Base-by-base conservation (phyloP, 73 alveolate species). In the Uronychia binucleata region DNA sequence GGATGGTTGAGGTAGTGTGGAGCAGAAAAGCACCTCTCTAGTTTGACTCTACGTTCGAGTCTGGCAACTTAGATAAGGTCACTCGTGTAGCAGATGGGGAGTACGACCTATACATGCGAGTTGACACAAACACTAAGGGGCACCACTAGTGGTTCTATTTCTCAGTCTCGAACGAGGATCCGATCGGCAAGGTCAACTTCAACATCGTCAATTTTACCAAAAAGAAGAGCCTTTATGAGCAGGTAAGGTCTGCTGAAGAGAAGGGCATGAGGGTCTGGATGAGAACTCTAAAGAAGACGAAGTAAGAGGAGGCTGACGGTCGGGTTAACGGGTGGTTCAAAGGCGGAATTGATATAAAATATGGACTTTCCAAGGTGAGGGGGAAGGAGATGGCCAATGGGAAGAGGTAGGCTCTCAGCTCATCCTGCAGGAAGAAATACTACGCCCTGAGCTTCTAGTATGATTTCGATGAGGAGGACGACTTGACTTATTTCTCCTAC, bases 141-240 rank as follows among this genome's bases (percentile, higher is more conserved):
- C 95, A 94, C 84, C 88, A 94, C 34, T 93, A 94, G 89, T 96
- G 99, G 97, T 96, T 90, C 85, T 94, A 91, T 86, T 96, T 96
- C 85, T 74, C 89, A 33, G 90, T 96, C 31, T 35, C 74, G 30
- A 94, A 94, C 27, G 89, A 80, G 29, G 81, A 84, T 67, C 77
- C 78, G 31, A 88, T 80, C 30, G 88, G 92, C 76, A 83, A 76
- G 78, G 93, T 96, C 32, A 96, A 95, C 59, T 80, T 96, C 58
- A 93, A 91, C 88, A 87, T 96, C 1, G 95, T 95, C 75, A 96
- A 96, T 87, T 92, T 96, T 46, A 91, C 94, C 77, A 94, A 96
- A 86, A 85, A 92, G 77, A 88, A 80, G 33, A 88, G 97, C 35
- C 74, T 92, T 0, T 92, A 89, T 80, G 78, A 87, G 88, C 83